These are phyloP conservation scores for Wickerhamomyces chambardii DNA, from an alignment of 805 yeast species.

Conservation along the genomic window DNA sequence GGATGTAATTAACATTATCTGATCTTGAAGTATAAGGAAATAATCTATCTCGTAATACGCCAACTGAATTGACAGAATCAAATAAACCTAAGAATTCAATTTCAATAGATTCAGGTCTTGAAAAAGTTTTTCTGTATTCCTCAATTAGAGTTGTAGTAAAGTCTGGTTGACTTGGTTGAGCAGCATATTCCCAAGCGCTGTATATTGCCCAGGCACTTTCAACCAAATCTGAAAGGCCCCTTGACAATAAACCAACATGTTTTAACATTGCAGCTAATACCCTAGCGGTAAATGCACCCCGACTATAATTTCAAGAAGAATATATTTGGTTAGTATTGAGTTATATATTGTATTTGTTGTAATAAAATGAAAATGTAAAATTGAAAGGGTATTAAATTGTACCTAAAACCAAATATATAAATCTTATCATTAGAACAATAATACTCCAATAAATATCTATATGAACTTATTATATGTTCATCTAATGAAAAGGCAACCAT, in stretches of 20 bases:
- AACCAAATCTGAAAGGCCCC: slow-evolving; percentile 47
- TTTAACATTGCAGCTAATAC: slow-evolving; percentile 60
- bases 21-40: slow-evolving; percentile 50
- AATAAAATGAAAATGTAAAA: background rate
- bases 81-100: slow-evolving; percentile 59
- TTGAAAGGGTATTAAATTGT: background rate
- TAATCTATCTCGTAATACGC: slow-evolving; percentile 43
- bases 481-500: slow-evolving; percentile 46
- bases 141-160: slow-evolving; percentile 35
- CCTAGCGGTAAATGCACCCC: slow-evolving; percentile 63
- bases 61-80: slow-evolving; percentile 65
- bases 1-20: slow-evolving; percentile 42
- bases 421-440: slow-evolving; percentile 43
- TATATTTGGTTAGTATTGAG: too few relatives aligned
- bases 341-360: slow-evolving; percentile 3
- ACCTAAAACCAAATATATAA: slow-evolving; percentile 49
- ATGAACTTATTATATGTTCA: slow-evolving; percentile 49
- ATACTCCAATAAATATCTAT: slow-evolving; percentile 38
- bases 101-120: slow-evolving; percentile 28
- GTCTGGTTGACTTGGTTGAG: slow-evolving; percentile 41
- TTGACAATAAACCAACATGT: slow-evolving; percentile 47
- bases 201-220: slow-evolving; percentile 57
- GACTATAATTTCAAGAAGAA: too few relatives aligned
- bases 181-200: slow-evolving; percentile 48
- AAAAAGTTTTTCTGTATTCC: slow-evolving; percentile 48